phyloP scores from a whole-genome alignment of 805 yeast genomes.

The Clavispora phyllophila region DNA sequence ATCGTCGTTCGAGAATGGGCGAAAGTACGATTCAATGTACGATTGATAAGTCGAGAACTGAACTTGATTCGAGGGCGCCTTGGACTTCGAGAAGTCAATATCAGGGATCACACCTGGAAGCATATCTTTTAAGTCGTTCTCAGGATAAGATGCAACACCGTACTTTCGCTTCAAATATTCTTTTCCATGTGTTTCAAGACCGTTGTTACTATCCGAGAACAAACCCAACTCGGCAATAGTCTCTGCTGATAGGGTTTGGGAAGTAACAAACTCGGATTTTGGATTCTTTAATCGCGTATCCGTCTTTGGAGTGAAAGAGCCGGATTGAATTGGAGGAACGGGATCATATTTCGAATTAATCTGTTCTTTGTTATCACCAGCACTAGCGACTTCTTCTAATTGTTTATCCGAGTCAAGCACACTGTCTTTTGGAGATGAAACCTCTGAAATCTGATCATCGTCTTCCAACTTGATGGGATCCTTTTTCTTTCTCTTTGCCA shows the following conservation, averaged over 20 bases:
- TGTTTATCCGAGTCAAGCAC: conserved; percentile 5
- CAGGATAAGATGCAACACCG: conserved; percentile 90
- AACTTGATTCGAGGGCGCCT: conserved; percentile 74
- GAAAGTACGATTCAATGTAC: conserved; percentile 79
- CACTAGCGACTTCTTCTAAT: conserved; percentile 3
- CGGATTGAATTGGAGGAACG: conserved; percentile 44
- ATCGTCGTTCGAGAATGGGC: conserved; percentile 78
- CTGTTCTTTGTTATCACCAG: conserved; percentile 11
- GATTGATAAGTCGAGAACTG: conserved; percentile 85
- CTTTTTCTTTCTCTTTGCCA: conserved; percentile 11
- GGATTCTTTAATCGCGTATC: conserved; percentile 66
- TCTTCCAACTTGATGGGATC: conserved; percentile 2
- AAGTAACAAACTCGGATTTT: conserved; percentile 65
- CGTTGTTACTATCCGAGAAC: conserved; percentile 55
- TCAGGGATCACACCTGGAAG: conserved; percentile 89
- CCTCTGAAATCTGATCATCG: conserved; percentile 8
- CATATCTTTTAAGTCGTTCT: conserved; percentile 62
- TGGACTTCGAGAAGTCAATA: conserved; percentile 75
- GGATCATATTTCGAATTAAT: conserved; percentile 27
- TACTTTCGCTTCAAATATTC: conserved; percentile 71
- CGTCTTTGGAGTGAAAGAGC: conserved; percentile 44
- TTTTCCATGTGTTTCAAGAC: conserved; percentile 61
- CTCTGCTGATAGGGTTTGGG: conserved; percentile 63
- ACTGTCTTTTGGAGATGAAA: conserved; percentile 1
- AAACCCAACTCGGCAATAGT: conserved; percentile 60